Evolutionary conservation across 352 stramenopile species (phyloP), one percentile per base, ranked within the genome.

Genomic region (Globisporangium cystogenes): DNA sequence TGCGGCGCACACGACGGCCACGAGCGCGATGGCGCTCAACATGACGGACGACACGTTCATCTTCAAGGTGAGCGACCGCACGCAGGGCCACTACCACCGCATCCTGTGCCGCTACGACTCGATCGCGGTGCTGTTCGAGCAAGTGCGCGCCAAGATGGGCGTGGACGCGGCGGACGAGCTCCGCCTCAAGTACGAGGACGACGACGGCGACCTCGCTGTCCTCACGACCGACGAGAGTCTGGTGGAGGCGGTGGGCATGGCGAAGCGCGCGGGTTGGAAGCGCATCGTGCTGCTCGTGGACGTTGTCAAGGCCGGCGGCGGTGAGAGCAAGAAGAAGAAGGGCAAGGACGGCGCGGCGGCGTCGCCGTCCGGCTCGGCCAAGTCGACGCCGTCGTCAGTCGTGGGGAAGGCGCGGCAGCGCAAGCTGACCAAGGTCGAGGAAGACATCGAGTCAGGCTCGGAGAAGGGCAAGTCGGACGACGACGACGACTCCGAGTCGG

Each of bases 1-100:
- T 51, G 86, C 74, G 1, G 66, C 82, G 15, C 87, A 89, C 44
- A 92, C 84, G 14, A 73, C 75, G 1, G 82, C 76, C 6, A 91
- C 81, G 29, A 93, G 77, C 40, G 74, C 86, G 14, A 61, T 92
- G 65, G 84, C 82, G 60, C 70, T 76, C 33, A 83, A 83, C 43
- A 64, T 68, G 44, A 65, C 67, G 18, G 83, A 93, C 36, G 84
- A 92, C 12, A 68, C 64, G 48, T 96, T 93, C 50, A 70, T 96
- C 29, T 96, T 96, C 67, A 96, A 96, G 62, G 81, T 96, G 39
- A 95, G 80, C 50, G 84, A 94, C 48, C 76, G 75, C 35, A 67
- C 70, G 14, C 69, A 87, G 53, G 83, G 82, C 18, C 83, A 94
- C 51, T 92, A 90, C 60, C 84, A 96, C 62, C 86, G 86, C 40